Evolutionary conservation across 352 stramenopile genomes (phyloP), one percentile per base, ranked within the genome.

Genomic region (Pythium volutum): DNA sequence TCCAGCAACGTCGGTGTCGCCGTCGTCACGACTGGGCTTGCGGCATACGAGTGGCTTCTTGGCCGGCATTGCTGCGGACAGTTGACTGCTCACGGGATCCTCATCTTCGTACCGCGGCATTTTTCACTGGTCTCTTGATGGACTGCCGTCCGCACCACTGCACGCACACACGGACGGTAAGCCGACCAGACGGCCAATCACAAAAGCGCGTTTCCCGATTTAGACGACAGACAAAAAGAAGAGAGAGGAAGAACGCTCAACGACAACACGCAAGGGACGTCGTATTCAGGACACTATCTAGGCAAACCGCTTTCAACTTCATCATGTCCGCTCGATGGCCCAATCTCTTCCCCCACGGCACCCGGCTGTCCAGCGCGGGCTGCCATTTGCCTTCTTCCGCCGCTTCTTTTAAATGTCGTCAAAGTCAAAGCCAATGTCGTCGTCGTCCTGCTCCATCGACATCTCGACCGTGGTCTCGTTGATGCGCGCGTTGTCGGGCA

Each of bases 401-500:
- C 34, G 51, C 54, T 36, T 22, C 12, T 12, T 34, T 88, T 92
- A 96, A 65, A 95, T 95, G 79, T 95, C 83, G 70, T 96, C 84
- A 54, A 96, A 96, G 59, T 96, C 85, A 65, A 96, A 95, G 64
- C 84, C 87, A 73, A 89, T 91, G 72, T 95, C 85, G 73, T 94
- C 87, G 60, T 96, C 85, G 55, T 96, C 87, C 63, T 67, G 72
- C 27, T 89, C 83, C 72, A 93, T 90, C 42, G 84, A 77, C 74
- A 94, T 91, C 66, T 96, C 87, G 43, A 93, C 84, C 15, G 80
- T 80, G 34, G 82, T 96, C 65, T 96, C 87, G 73, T 96, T 94
- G 59, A 96, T 96, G 47, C 84, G 79, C 53, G 85, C 89, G 64
- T 96, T 96, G 71, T 99, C 97, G n/a, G 98, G 98, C 46, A 99